phyloP scores from a whole-genome alignment of 148 eudicot genomes.

The Vaccinium corymbosum region DNA sequence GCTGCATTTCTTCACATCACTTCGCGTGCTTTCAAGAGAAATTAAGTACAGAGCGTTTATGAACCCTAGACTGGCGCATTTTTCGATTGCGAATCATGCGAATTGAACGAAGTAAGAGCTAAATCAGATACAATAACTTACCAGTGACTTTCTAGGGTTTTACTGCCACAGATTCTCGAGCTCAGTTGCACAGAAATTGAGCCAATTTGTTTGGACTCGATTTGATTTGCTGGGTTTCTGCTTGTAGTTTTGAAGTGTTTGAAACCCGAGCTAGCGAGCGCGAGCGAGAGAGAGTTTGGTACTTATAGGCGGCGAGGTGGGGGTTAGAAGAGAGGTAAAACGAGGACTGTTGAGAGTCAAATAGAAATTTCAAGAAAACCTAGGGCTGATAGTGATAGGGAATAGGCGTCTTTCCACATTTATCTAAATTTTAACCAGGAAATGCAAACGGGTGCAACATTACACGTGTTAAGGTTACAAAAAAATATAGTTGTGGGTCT shows the following conservation, averaged over 20 bases:
- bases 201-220: background rate
- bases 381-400: background rate
- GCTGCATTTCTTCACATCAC: background rate
- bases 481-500: no score
- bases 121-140: slow-evolving; percentile 10
- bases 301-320: background rate
- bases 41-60: background rate
- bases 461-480: no score
- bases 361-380: background rate
- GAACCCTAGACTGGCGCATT: slow-evolving; percentile 18
- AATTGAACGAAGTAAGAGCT: background rate
- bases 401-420: no score
- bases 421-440: no score
- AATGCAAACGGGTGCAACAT: no score
- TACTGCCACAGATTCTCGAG: background rate
- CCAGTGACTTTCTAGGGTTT: slow-evolving; percentile 15
- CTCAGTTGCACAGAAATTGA: background rate
- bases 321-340: background rate
- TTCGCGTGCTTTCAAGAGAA: background rate
- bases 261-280: background rate
- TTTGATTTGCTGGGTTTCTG: no score
- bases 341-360: background rate
- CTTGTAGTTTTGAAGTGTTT: background rate
- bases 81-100: background rate
- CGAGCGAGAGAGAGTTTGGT: background rate